Evolutionary conservation across 495 filamentous ascomycete species (phyloP), one percentile per base, ranked within the genome.

Genomic region (Penicillium cataractarum): DNA sequence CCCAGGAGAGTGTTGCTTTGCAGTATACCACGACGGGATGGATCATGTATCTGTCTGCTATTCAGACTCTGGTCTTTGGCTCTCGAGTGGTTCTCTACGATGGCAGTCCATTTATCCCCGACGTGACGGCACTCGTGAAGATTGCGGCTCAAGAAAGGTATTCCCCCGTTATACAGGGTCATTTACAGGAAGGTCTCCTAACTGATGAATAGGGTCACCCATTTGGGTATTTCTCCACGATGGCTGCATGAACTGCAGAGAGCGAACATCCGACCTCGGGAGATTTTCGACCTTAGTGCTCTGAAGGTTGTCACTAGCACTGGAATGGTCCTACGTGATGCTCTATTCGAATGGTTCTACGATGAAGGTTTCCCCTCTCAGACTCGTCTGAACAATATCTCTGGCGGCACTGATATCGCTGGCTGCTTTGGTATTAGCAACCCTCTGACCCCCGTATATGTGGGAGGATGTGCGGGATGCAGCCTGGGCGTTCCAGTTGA

Each of bases 321-420:
- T 5, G 91, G 90, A 13, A 93, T 93, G 91, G 90, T 92, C 1
- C 81, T 93, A 9, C 83, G 88, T 8, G 83, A 91, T 48, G 80
- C 85, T 37, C 77, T 90, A 40, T 92, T 91, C 70, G 84, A 90
- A 58, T 94, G 90, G 90, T 92, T 93, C 80, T 93, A 92, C 74
- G 90, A 92, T 71, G 70, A 72, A n/a, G 91, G 81, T 13, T 94
- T 94, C 73, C 89, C 90, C 0, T 31, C 80, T 2, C 71, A 76
- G 63, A 80, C 84, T 4, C 89, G 89, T 7, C 79, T 93, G 4
- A 81, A 72, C 55, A 94, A 94, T 66, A 89, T 93, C 53, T 88
- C 89, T 1, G 91, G 91, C 17, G 90, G 90, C 58, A 93, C 90
- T 24, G 90, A 94, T 79, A 80, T 93, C 44, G 87, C 89, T 27